Base-by-base conservation (phyloP, 2,329 filamentous ascomycete species). In the Apiospora rasikravindrae region DNA sequence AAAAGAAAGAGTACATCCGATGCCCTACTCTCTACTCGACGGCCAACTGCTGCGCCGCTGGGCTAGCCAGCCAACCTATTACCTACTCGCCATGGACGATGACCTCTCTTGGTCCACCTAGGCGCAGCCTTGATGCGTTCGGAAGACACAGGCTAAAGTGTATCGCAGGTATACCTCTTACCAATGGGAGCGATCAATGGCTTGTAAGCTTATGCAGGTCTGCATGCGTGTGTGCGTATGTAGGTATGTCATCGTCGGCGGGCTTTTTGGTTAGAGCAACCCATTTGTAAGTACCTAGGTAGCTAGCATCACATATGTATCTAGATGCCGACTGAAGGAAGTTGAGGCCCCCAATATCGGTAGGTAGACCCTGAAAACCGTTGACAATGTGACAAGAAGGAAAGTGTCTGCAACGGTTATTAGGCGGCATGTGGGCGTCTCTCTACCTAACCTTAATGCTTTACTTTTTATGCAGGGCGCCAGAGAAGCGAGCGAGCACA, bases 391-490 rank as follows among this genome's bases (percentile, higher is more conserved):
- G 11, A 64, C n/a, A 37, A 57, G 1, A 29, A 19, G 33, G 13
- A n/a, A 40, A 64, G 29, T 61, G 53, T 64, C 57, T 64, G 57
- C 57, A 64, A 64, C 57, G 33, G 29, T 64, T 64, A 10, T 40
- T 64, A 40, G 33, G 33, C 57, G 22, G 57, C 57, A 64, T 40
- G 57, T n/a, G 33, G 33, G 33, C 29, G 33, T 14, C n/a, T 40
- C 33, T 37, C 33, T 16, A 47, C 44, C 22, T n/a, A 64, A 40
- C 29, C 57, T 64, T 37, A 37, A 22, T 64, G 33, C 8, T 24
- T 40, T 40, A 37, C 29, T 14, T 40, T 40, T 64, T n/a, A 64
- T 64, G 57, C 57, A 64, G 29, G 29, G 33, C 57, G 57, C 57
- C 40, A 14, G 29, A 37, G 53, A 61, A 61, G 29, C 53, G 53